phyloP scores from a whole-genome alignment of 306 rosid genomes.

The Cicer chorassanicum region DNA sequence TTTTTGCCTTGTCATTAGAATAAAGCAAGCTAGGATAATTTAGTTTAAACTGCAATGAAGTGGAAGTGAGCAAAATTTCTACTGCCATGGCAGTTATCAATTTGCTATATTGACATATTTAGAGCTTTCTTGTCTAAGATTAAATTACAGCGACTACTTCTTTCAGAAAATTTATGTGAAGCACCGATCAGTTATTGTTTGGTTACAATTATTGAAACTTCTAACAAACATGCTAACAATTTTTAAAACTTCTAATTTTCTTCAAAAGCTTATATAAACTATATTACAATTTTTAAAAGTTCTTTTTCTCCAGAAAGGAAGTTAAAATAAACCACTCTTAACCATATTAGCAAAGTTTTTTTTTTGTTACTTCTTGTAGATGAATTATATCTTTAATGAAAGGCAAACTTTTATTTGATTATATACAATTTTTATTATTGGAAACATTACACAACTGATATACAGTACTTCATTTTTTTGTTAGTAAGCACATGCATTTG shows the following conservation, averaged over 20 bases:
- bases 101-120: constrained; percentile 32
- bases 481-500: constrained; percentile 12
- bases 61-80: constrained; percentile 34
- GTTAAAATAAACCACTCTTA: not conserved
- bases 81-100: constrained; percentile 4
- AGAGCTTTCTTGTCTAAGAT: constrained; percentile 2
- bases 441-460: not conserved
- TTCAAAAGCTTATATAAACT: constrained; percentile 13
- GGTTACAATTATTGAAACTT: not conserved
- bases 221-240: too few species aligned
- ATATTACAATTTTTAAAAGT: not conserved
- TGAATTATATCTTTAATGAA: constrained; percentile 10
- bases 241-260: not conserved
- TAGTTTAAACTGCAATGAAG: constrained; percentile 1
- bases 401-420: constrained; percentile 16
- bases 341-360: not conserved
- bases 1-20: constrained; percentile 16
- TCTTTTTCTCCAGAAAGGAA: not conserved
- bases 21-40: constrained; percentile 36
- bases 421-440: constrained; percentile 6
- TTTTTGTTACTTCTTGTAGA: not conserved
- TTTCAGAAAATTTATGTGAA: not conserved
- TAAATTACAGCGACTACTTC: not conserved
- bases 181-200: not conserved
- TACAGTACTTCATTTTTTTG: not conserved